Evolutionary conservation across 176 grass and related monocot genomes (phyloP), one percentile per base, ranked within the genome.

Genomic region (Cenchrus fungigraminus): DNA sequence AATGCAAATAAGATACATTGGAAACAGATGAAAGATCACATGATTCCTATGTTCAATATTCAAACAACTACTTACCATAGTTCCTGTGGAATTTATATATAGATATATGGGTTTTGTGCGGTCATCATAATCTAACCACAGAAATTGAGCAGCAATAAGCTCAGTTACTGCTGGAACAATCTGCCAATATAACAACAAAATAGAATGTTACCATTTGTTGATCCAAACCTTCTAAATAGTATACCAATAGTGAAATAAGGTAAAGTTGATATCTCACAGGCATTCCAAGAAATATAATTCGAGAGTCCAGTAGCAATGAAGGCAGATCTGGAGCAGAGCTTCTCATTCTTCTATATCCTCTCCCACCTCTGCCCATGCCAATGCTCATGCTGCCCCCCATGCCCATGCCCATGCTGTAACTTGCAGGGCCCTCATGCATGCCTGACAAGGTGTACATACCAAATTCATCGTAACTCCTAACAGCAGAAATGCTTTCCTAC

Each of bases 281-380:
- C 93, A 98, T 98, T 83, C 93, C 91, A 69, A 98, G 91, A 75
- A 85, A 95, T 62, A 98, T 87, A 65, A 95, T 93, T 71, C 93
- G 82, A 28, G 91, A 82, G 74, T 98, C 95, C 76, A 98, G 85
- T 5, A 98, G 89, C 77, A 92, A 76, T 65, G 95, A 98, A 82
- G 93, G 93, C 74, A 98, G 83, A 84, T 98, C 95, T 87, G 95
- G 95, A 72, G 95, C 89, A 40, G 86, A 90, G 74, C 89, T 90
- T 92, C 93, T 90, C 72, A 87, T 86, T 84, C 89, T 79, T 90
- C 89, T 80, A 82, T 92, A 92, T 67, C 85, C 85, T 69, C 87
- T 66, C 52, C 85, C 89, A 65, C 87, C 93, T 55, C 85, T 87
- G 15, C 88, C 90, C 93, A 95, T 98, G 53, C 88, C 85, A 62